Base-by-base conservation (phyloP, 2,329 filamentous ascomycete species). In the Aspergillus fructus region DNA sequence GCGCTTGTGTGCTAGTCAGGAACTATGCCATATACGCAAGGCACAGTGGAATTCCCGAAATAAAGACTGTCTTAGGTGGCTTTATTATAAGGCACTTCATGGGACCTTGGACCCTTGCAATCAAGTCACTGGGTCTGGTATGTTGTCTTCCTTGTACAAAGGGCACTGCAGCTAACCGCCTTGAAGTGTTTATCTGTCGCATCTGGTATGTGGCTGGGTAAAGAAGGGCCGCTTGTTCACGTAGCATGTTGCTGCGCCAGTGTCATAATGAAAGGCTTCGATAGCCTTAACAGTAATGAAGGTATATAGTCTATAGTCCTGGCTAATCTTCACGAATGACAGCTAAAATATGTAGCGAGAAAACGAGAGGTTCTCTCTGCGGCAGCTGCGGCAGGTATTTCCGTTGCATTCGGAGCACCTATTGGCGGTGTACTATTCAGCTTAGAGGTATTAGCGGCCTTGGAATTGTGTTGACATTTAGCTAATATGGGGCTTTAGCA, bases 241-340 rank as follows among this genome's bases (percentile, higher is more conserved):
- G 93, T 97, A 21, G 93, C 93, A 59, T 97, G 94, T 76, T 97
- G 94, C 74, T 97, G 93, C 71, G 92, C 93, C 47, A 96, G 96
- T 70, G 77, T 97, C 9, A 92, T 97, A 69, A 96, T 94, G 84
- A 96, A 96, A 72, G 78, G 93, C 9, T 97, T 96, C 64, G 81
- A 84, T 42, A 87, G 83, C 63, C 88, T 97, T 59, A 91, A 91
- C 63, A 83, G 82, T 52, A 97, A 99, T 69, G 93, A 99, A 83
- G 90, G 89, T 89, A 70, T 53, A 76, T 62, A 27, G 30, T n/a
- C 8, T 55, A 17, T 23, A 27, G 39, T 3, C 40, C 27, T 40
- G 4, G 15, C 19, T 30, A 12, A 27, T n/a, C 12, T n/a, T 13
- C 33, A 9, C 15, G 6, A 5, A 11, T 24, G 9, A 41, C 27